phyloP scores from a whole-genome alignment of 2,329 filamentous ascomycete genomes.

The Nothophaeocryptopus gaeumannii region DNA sequence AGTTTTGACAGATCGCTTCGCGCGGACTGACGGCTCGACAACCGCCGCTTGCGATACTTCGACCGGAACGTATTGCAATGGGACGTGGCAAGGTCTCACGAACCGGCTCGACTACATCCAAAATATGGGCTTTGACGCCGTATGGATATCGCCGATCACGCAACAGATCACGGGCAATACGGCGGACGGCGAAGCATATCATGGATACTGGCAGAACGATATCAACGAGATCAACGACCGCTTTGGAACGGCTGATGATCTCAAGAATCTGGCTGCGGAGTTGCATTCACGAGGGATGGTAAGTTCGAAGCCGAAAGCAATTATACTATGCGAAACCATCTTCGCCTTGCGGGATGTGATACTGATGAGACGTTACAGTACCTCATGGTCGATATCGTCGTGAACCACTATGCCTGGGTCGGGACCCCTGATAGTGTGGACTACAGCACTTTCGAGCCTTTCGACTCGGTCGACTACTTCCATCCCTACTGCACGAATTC shows the following conservation, averaged over 20 bases:
- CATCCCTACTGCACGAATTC: conserved; percentile 61
- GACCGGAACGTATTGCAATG: conserved; percentile 55
- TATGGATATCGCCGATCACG: conserved; percentile 58
- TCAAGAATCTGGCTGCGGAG: conserved; percentile 35
- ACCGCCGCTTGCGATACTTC: conserved; percentile 38
- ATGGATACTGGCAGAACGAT: conserved; percentile 56
- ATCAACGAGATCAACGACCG: conserved; percentile 42
- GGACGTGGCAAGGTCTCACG: conserved; percentile 58
- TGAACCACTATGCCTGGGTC: conserved; percentile 39
- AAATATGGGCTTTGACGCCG: conserved; percentile 39
- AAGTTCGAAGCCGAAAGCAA: conserved; percentile 5
- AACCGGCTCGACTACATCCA: conserved; percentile 63
- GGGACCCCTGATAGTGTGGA: conserved; percentile 29
- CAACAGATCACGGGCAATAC: conserved; percentile 41
- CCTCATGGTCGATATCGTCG: conserved; percentile 40
- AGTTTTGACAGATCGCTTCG: conserved; percentile 44
- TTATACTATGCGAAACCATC: too few species aligned
- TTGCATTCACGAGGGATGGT: conserved; percentile 39
- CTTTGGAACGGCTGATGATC: conserved; percentile 38
- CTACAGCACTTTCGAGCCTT: conserved; percentile 39
- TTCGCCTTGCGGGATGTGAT: too few species aligned
- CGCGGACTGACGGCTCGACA: conserved; percentile 40
- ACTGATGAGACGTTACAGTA: conserved; percentile 26
- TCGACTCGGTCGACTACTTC: conserved; percentile 38
- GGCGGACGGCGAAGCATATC: conserved; percentile 46